A percentile compares a stretch with the other conserved stretches of the same genome.
Conservation (phyloP, 495 filamentous ascomycete species). For the Penicillium desertorum region DNA sequence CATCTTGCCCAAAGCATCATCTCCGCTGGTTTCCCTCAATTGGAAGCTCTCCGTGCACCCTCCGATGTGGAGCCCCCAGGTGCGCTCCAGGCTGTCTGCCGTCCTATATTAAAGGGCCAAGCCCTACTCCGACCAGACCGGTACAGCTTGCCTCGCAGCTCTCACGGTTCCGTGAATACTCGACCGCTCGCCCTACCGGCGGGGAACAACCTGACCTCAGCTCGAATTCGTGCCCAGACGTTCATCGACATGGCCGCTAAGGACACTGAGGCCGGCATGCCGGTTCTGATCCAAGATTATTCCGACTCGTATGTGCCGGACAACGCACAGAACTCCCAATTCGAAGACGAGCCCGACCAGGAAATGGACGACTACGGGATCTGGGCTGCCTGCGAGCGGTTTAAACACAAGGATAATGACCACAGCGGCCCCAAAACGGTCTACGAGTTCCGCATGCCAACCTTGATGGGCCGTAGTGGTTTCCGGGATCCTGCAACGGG, state of each 20-base stretch:
- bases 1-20: slow-evolving; percentile 73
- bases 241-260: slow-evolving; percentile 52
- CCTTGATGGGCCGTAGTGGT: slow-evolving; percentile 46
- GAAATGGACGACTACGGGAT: slow-evolving; percentile 42
- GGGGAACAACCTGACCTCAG: slow-evolving; percentile 48
- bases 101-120: slow-evolving; percentile 52
- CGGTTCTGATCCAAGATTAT: slow-evolving; percentile 45
- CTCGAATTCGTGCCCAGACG: slow-evolving; percentile 49
- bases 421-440: slow-evolving; percentile 42
- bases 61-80: slow-evolving; percentile 68
- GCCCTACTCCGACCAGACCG: slow-evolving; percentile 51
- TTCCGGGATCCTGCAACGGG: slow-evolving; percentile 29
- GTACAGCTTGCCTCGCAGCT: slow-evolving; percentile 49
- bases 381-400: slow-evolving; percentile 33
- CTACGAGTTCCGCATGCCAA: slow-evolving; percentile 46
- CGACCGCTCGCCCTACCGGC: slow-evolving; percentile 45
- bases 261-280: slow-evolving; percentile 45
- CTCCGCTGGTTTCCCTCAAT: slow-evolving; percentile 65
- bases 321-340: slow-evolving; percentile 31
- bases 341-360: slow-evolving; percentile 37
- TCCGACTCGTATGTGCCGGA: slow-evolving; percentile 45
- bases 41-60: slow-evolving; percentile 68
- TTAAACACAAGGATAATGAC: slow-evolving; percentile 23
- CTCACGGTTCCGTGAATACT: slow-evolving; percentile 46
- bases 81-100: slow-evolving; percentile 68